Base-by-base conservation (phyloP, 352 stramenopile species). In the Stephanocyclus meneghinianus region DNA sequence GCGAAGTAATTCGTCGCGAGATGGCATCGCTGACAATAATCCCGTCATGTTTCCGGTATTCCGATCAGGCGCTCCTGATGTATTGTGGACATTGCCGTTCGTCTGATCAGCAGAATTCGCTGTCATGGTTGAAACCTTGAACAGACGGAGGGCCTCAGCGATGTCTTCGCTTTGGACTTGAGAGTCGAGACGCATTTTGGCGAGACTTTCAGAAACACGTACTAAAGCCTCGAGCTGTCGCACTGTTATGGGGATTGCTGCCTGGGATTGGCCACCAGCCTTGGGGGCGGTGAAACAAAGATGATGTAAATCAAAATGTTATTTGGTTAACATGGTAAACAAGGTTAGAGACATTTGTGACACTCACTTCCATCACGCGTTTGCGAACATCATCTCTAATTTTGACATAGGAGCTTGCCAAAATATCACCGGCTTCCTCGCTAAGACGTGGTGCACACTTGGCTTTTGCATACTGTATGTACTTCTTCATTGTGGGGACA, bases 111-210 rank as follows among this genome's bases (percentile, higher is more conserved):
- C 93, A 37, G 96, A 95, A 48, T 97, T 97, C 0, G 97, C 97
- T 48, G 97, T 96, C 95, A 99, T 98, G 5, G 97, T 99, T 74
- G 96, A 98, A 29, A 99, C 96, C 74, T 95, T 97, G 84, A 99
- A 99, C 13, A 99, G 87, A 0, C 97, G 95, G 45, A 99, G 92
- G 0, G 97, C 97, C 80, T 99, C 97, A 11, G 95, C 94, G 50
- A 99, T 97, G 83, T 99, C 94, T 81, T 96, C 88, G 26, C 86
- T 78, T 45, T 90, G 92, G 16, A 95, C 93, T 77, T 94, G 74
- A 7, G 76, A 83, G 37, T 90, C 83, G 10, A 99, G 85, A 29
- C 97, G 93, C 95, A 99, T 98, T 91, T 99, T 99, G 29, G 97
- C 97, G 21, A 99, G 87, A 55, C 95, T 96, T 90, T 99, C 97